Percentiles rank a stretch among this genome's conserved stretches.
Conservation (phyloP, 163 green algal species). For the Chlorella variabilis region DNA sequence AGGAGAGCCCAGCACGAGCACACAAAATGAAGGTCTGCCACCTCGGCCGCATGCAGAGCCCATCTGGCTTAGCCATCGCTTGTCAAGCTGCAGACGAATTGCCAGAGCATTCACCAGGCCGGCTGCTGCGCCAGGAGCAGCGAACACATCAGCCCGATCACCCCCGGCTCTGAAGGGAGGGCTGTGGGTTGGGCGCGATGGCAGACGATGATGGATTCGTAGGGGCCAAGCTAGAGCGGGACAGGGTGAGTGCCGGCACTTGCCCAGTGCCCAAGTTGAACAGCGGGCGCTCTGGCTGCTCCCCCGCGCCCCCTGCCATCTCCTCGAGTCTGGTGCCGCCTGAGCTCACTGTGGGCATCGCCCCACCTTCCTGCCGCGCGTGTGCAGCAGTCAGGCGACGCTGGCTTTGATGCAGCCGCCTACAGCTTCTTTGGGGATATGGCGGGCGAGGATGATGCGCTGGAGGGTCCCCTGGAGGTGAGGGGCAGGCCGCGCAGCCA, state of each 20-base stretch:
- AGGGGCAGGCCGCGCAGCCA: neutral
- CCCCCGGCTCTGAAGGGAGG: no score
- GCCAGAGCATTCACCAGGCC: no score
- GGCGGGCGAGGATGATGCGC: neutral
- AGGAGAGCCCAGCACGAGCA: no score
- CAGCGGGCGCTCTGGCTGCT: neutral
- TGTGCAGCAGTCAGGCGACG: no score
- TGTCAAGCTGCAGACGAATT: no score
- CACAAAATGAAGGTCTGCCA: no score
- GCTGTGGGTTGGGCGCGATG: no score
- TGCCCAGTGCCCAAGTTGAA: constrained; percentile 22
- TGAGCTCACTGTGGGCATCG: no score
- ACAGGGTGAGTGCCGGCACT: neutral
- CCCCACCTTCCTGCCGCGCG: neutral
- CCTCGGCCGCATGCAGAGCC: no score
- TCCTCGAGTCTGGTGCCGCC: neutral
- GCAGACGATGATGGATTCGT: constrained; percentile 42
- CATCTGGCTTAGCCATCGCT: no score
- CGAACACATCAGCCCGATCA: no score
- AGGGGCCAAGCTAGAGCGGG: constrained; percentile 13
- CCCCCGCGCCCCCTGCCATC: neutral
- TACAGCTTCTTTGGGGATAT: constrained; percentile 57
- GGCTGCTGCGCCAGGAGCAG: no score
- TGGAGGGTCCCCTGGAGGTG: constrained; percentile 51
- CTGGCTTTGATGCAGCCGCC: constrained; percentile 20